Evolutionary conservation across 2,329 filamentous ascomycete genomes (phyloP), one percentile per base, ranked within the genome.

Genomic region (Xylariaceae sp.): DNA sequence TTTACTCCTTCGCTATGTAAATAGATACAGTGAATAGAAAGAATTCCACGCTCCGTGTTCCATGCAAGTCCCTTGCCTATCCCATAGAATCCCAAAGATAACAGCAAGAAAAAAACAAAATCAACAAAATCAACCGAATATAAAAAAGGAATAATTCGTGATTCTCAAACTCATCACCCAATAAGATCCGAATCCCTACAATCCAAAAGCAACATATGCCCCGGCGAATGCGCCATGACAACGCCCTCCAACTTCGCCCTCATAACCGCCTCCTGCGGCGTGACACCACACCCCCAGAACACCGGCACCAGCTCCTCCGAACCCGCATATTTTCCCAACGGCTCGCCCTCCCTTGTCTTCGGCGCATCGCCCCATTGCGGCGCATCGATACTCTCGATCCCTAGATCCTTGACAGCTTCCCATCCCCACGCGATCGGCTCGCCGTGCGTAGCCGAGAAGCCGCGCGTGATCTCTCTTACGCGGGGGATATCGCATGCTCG

Each of bases 371-470:
- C 85, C 78, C 82, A 88, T 55, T 87, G 78, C 1, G 81, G 81
- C 6, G 49, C 60, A 48, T 76, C 71, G 8, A 86, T 74, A 68
- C 86, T 76, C 51, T 64, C 54, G 57, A 88, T 83, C 0, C 85
- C 85, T 50, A 88, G 65, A 37, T 66, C 66, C 61, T 71, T 66
- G 8, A 81, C 70, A 0, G 78, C 81, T 2, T 85, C 78, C 83
- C 84, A 88, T 0, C 83, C 85, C 83, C 83, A 88, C 2, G 81
- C 83, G 11, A 88, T 74, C 1, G 83, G 83, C 72, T 88, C 85
- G 2, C 85, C 85, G 65, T 88, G 85, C 2, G 84, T 86, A 1
- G 77, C 73, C 7, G 75, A 69, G 69, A 81, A 88, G 7, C 73
- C 73, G 11, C 82, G 72, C 0, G 84, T 87, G 35, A 87, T 77